Conservation (phyloP, 2,329 filamentous ascomycete species). For the Periglandula ipomoeae region DNA sequence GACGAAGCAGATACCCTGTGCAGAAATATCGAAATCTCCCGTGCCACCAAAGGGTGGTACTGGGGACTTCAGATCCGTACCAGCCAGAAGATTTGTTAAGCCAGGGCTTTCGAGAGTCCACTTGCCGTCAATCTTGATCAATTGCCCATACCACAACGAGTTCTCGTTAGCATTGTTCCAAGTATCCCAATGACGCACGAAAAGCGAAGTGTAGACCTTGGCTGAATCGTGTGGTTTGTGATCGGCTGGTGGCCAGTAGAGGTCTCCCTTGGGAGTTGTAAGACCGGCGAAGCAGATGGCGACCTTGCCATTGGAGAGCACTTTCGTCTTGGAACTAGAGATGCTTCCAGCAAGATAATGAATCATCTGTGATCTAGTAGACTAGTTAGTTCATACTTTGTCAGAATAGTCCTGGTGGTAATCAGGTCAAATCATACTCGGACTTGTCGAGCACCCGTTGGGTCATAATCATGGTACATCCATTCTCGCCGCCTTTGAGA, state of each 20-base stretch:
- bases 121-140: constrained; percentile 35
- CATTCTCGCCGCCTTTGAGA: constrained; percentile 42
- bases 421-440: constrained; percentile 20
- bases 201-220: constrained; percentile 64
- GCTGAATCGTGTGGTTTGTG: constrained; percentile 53
- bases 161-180: constrained; percentile 61
- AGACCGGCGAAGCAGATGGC: constrained; percentile 53
- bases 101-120: constrained; percentile 34
- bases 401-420: neutral
- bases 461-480: constrained; percentile 36
- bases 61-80: constrained; percentile 52
- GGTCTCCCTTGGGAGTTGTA: constrained; percentile 57
- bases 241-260: constrained; percentile 57
- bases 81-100: constrained; percentile 56
- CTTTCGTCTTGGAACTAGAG: constrained; percentile 49
- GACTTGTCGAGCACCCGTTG: constrained; percentile 24
- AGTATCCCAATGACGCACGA: constrained; percentile 77
- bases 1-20: constrained; percentile 59
- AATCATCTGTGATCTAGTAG: constrained; percentile 33
- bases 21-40: constrained; percentile 70
- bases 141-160: constrained; percentile 62
- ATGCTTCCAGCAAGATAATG: constrained; percentile 41
- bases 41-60: constrained; percentile 71
- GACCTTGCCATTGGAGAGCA: constrained; percentile 38
- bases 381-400: neutral